Base-by-base conservation (phyloP, 2,329 filamentous ascomycete species). In the Chalara sp. region DNA sequence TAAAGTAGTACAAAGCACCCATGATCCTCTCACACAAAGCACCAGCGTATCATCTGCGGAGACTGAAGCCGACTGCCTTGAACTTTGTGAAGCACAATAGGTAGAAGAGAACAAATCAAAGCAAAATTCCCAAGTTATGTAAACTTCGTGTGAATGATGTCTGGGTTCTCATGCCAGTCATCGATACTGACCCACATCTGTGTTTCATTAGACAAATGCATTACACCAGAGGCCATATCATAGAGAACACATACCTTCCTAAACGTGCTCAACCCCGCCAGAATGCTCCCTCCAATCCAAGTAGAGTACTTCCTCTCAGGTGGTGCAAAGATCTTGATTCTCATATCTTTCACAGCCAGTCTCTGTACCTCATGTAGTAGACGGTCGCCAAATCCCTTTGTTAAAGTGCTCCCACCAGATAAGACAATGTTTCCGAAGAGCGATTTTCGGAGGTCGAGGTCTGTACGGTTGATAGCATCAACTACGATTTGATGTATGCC, bases 141-240 rank as follows among this genome's bases (percentile, higher is more conserved):
- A 70, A 97, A 96, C 72, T 96, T 97, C 65, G 89, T 93, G 72
- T 97, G 92, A 67, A 99, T 97, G 63, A 99, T 93, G 66, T 99
- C 92, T 13, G 93, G 93, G 67, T 99, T 96, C 78, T 99, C 93
- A 69, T 99, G 93, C 93, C 93, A 99, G 76, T 99, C 93, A 67
- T 97, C 93, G 67, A 96, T 92, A 72, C 90, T 96, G 65, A 99
- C 93, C 90, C 93, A 97, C 93, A 99, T 99, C 92, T 96, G 67
- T 51, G 55, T 42, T 21, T 21, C 21, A 21, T 21, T 21, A 21
- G 21, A 21, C 21, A 21, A 21, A 21, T 21, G 21, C 3, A 3
- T 21, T 3, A 21, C 3, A 21, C 21, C 3, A 21, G 21, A 21
- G 21, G 21, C 21, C 21, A 21, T 21, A 21, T 21, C 21, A 21